Conservation (phyloP, 257 asterid species). For the Knoxia roxburghii region DNA sequence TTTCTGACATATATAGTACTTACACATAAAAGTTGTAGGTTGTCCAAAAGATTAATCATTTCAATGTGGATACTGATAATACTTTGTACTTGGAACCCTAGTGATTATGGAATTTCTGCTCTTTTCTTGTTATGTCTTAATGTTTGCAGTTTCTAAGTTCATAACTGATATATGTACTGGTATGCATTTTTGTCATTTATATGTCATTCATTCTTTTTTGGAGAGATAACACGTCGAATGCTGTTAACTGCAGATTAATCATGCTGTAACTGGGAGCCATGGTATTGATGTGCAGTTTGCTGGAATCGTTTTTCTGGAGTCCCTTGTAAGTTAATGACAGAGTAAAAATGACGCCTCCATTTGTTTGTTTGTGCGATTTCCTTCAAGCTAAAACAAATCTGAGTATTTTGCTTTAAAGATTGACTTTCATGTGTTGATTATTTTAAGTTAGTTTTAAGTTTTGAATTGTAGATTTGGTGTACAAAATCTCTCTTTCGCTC, state of each 20-base stretch:
- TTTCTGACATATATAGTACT: background rate
- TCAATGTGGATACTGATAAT: background rate
- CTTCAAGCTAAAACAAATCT: too few species aligned
- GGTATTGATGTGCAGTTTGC: conserved; percentile 67
- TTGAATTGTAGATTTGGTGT: too few species aligned
- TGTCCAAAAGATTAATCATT: background rate
- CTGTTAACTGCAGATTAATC: conserved; percentile 61
- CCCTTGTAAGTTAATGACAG: conserved; percentile 49
- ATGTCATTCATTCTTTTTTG: background rate
- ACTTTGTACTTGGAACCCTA: background rate
- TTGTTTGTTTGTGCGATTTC: too few species aligned
- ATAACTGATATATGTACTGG: background rate
- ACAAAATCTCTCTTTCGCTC: background rate
- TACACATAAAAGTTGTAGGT: too few species aligned
- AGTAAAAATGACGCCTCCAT: too few species aligned
- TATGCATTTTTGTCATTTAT: too few species aligned
- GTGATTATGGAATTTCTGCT: background rate
- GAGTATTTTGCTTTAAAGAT: background rate
- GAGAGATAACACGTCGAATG: conserved; percentile 6
- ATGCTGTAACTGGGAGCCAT: conserved; percentile 64
- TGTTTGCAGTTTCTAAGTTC: background rate
- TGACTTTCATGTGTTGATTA: background rate
- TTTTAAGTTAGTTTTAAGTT: too few species aligned
- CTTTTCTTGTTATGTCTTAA: background rate
- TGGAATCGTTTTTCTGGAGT: conserved; percentile 73